phyloP scores from a whole-genome alignment of 2,329 filamentous ascomycete genomes.

The Lasiodiplodia theobromae region DNA sequence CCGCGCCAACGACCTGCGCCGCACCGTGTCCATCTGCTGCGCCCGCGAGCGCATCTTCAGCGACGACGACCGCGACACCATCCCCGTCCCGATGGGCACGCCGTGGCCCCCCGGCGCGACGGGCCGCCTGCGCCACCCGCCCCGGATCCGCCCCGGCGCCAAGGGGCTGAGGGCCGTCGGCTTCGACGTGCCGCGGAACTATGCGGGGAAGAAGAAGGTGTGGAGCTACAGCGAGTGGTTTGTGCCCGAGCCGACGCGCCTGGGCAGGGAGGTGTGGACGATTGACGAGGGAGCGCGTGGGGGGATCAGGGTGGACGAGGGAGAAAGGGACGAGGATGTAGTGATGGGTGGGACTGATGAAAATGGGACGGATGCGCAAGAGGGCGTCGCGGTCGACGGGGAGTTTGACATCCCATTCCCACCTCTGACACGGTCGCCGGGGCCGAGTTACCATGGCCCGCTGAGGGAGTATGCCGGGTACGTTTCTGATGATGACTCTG shows the following conservation, averaged over 20 bases:
- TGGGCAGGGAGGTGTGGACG: not conserved
- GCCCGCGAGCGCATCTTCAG: not conserved
- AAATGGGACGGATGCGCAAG: not conserved
- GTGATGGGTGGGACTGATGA: not conserved
- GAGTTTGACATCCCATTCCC: not conserved
- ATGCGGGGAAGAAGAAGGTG: not conserved
- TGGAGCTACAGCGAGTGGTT: not conserved
- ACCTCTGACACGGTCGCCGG: not conserved
- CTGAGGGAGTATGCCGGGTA: not conserved
- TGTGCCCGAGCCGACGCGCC: not conserved
- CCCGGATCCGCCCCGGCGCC: not conserved
- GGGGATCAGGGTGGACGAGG: not conserved
- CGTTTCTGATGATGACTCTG: not conserved
- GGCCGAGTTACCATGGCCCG: not conserved
- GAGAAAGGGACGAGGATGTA: not conserved
- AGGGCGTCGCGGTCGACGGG: not conserved
- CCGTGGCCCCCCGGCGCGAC: not conserved
- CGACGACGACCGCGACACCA: not conserved
- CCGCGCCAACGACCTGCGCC: not conserved
- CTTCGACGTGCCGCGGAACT: not conserved
- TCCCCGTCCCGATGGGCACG: not conserved
- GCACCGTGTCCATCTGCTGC: not conserved
- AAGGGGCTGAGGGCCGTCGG: not conserved
- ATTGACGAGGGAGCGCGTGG: not conserved
- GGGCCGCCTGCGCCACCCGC: not conserved